Evolutionary conservation across 2,329 filamentous ascomycete species (phyloP).

Genomic region (Diaporthe humulicola): DNA sequence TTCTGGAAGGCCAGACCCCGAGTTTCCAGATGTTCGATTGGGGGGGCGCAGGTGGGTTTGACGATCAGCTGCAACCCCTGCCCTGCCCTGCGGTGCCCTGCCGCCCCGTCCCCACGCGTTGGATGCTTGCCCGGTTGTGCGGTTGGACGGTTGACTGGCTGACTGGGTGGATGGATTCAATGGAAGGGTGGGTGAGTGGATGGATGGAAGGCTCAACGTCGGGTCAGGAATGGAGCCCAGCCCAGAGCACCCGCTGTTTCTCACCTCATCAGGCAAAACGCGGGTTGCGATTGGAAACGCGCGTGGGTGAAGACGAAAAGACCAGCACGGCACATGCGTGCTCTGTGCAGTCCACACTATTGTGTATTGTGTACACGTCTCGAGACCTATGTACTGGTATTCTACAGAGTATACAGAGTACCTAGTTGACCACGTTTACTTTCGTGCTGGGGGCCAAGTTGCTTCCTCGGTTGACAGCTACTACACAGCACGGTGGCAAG

Average conservation of each 20-base stretch:
- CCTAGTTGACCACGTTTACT: background rate
- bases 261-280: slow-evolving; percentile 31
- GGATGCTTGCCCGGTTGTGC: background rate
- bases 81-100: slow-evolving; percentile 2
- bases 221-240: slow-evolving; percentile 19
- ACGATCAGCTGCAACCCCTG: slow-evolving; percentile 30
- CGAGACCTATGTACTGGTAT: too few relatives aligned
- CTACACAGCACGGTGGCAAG: too few relatives aligned
- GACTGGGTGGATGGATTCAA: background rate
- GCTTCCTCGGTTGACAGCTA: too few relatives aligned
- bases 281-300: slow-evolving; percentile 26
- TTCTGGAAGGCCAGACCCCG: slow-evolving; percentile 16
- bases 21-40: slow-evolving; percentile 23
- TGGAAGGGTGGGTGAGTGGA: background rate
- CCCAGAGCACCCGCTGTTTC: slow-evolving; percentile 28
- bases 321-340: background rate
- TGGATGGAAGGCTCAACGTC: slow-evolving; percentile 21
- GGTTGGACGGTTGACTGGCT: background rate
- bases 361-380: background rate
- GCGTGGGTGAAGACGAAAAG: slow-evolving; percentile 17
- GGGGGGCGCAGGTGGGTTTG: slow-evolving; percentile 15
- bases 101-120: slow-evolving; percentile 15
- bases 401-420: background rate
- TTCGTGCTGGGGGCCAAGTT: too few relatives aligned
- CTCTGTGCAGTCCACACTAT: background rate